Percentiles rank a stretch among this genome's conserved stretches.
Conservation (phyloP, 805 yeast genomes). For the Starmera quercuum region DNA sequence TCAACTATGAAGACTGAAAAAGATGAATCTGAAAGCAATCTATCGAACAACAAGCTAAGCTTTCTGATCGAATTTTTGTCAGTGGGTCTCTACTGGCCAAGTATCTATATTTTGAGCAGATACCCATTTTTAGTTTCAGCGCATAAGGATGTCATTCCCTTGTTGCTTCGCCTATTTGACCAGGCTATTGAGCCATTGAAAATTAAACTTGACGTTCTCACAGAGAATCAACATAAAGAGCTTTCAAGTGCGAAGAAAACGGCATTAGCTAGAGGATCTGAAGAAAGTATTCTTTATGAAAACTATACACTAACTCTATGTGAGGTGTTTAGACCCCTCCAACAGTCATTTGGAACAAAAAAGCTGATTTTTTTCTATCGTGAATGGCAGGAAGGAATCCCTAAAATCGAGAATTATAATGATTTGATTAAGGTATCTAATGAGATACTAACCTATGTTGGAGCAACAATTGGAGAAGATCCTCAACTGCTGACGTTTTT, state of each 20-base stretch:
- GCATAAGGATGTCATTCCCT: conserved; percentile 38
- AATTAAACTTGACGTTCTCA: conserved; percentile 13
- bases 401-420: conserved; percentile 27
- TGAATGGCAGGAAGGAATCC: conserved; percentile 40
- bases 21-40: conserved; percentile 1
- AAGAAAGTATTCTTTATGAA: not conserved
- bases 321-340: conserved; percentile 26
- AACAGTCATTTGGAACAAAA: conserved; percentile 5
- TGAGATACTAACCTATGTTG: conserved; percentile 44
- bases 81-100: conserved; percentile 56
- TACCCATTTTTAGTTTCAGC: conserved; percentile 55
- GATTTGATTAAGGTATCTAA: conserved; percentile 42
- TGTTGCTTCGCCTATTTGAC: conserved; percentile 43
- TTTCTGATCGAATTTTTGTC: conserved; percentile 47
- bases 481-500: conserved; percentile 45
- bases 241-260: conserved; percentile 22
- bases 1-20: conserved; percentile 2
- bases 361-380: conserved; percentile 33
- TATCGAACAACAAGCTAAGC: conserved; percentile 30
- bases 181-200: conserved; percentile 43
- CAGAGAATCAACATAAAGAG: conserved; percentile 3
- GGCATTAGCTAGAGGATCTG: conserved; percentile 4
- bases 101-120: conserved; percentile 47
- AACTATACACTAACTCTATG: not conserved
- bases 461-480: conserved; percentile 44